Evolutionary conservation across 441 rosid species (phyloP), one percentile per base, ranked within the genome.

Genomic region (Populus hybrid): DNA sequence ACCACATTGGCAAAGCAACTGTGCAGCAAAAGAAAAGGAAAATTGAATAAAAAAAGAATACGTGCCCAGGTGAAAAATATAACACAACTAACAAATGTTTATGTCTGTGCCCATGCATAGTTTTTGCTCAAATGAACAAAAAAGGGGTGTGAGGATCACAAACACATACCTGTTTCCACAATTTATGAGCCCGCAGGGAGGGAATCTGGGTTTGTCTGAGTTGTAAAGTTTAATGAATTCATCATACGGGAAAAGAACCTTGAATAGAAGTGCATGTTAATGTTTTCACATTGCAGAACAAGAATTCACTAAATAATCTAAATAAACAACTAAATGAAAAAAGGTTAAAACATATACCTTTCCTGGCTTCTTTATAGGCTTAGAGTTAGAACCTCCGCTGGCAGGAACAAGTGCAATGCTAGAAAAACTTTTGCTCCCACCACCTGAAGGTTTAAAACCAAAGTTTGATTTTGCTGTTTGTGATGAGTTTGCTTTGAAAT

Each of bases 121-220:
- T 28, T 28, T 28, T 28, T 28, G 30, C 30, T 28, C 30, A 28
- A 28, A 28, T 28, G 30, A 28, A 28, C 30, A 28, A 28, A 28
- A 28, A 28, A 28, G 30, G 30, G 30, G 30, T 28, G 30, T 28
- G 30, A 28, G 30, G 30, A 28, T 28, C 30, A 28, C 30, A 28
- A 28, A 28, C 30, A 28, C 30, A 28, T 28, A 28, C 30, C 30
- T 96, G 93, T 66, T 95, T 85, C 99, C 98, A 88, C 99, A 95
- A 82, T 95, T 95, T 82, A 91, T 75, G 81, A 95, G 97, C n/a
- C 99, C 99, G 75, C 97, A 91, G 19, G 97, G 99, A 81, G 87
- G 85, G 75, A 88, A 87, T 28, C 91, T 91, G 23, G 82, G 80
- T 80, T 82, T 89, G 76, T 89, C 85, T 87, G 93, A 92, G 82